Percentiles rank a stretch among this genome's conserved stretches.
Evolutionary conservation across 2,329 filamentous ascomycete genomes (phyloP).

Genomic region (Chaetomium globosum): DNA sequence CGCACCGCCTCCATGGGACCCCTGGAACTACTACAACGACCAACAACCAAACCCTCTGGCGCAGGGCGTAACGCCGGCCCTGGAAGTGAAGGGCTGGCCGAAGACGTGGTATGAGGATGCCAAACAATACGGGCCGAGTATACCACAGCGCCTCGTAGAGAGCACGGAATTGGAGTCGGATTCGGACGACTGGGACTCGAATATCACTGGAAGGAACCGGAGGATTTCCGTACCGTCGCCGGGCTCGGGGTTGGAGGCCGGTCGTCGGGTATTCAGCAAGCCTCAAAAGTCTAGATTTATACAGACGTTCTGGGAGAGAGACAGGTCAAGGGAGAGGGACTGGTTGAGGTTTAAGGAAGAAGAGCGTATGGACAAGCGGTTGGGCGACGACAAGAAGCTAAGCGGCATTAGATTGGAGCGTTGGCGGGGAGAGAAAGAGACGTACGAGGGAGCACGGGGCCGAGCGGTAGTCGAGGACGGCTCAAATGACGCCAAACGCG

Average conservation of each 20-base stretch:
- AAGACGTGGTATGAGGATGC: conserved; percentile 5
- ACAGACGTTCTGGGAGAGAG: no score
- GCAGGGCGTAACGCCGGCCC: neutral
- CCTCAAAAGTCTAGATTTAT: no score
- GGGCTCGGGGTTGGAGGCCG: no score
- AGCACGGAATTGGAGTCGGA: no score
- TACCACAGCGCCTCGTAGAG: neutral
- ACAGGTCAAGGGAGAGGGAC: neutral
- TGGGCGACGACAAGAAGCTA: neutral
- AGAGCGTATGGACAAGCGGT: neutral
- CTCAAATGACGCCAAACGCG: neutral
- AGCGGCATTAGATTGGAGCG: neutral
- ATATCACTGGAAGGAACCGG: neutral
- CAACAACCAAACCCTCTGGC: conserved; percentile 3
- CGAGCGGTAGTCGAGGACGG: neutral
- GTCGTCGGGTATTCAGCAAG: no score
- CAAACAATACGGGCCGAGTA: neutral
- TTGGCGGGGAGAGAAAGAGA: neutral
- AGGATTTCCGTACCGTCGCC: no score
- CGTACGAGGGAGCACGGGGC: neutral
- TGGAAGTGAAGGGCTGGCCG: conserved; percentile 6
- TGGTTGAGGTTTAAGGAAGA: neutral
- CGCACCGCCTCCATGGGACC: neutral
- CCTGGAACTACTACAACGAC: neutral
- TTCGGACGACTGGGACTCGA: neutral